Evolutionary conservation across 2,329 filamentous ascomycete genomes (phyloP), one percentile per base, ranked within the genome.

Genomic region (Diplodia seriata): DNA sequence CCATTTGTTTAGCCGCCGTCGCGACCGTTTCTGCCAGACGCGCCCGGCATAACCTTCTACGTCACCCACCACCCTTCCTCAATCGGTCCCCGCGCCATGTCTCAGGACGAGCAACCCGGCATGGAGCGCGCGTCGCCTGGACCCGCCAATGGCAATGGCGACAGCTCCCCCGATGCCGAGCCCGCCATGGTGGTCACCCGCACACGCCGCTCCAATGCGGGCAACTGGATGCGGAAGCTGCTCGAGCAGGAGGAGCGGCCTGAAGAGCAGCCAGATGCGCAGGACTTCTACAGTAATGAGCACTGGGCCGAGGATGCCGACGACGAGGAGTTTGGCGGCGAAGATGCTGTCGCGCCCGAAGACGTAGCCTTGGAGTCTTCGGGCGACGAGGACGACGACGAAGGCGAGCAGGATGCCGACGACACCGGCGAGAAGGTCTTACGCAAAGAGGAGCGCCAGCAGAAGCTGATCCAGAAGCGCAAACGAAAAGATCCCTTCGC

Each of bases 351-450:
- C 47, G 85, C 87, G 55, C 83, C 86, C 68, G 80, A 82, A 1
- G 94, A 97, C 76, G 89, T 92, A 72, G 89, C 92, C 56, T 90
- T 97, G 83, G 93, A 96, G 50, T 78, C 91, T 15, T 96, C 92
- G 0, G 92, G 89, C 0, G 91, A 92, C 71, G 91, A 93, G 56
- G 92, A 95, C 59, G 92, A 96, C 69, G 90, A 93, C 68, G 89
- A 78, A 83, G 88, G 63, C 84, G 90, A 68, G 79, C 81, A 76
- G 9, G 79, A 85, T 23, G 88, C 95, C 71, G 92, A 97, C 51
- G 78, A 95, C 4, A 91, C 92, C 68, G 95, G 95, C 40, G 95
- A 99, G 80, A 91, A 90, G 74, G 93, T 97, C 79, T 79, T 99
- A 66, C 89, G 95, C 79, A 90, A 87, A 71, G 87, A 91, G 73